Evolutionary conservation across 768 basidiomycete genomes (phyloP).

Genomic region (Phaffia australis): DNA sequence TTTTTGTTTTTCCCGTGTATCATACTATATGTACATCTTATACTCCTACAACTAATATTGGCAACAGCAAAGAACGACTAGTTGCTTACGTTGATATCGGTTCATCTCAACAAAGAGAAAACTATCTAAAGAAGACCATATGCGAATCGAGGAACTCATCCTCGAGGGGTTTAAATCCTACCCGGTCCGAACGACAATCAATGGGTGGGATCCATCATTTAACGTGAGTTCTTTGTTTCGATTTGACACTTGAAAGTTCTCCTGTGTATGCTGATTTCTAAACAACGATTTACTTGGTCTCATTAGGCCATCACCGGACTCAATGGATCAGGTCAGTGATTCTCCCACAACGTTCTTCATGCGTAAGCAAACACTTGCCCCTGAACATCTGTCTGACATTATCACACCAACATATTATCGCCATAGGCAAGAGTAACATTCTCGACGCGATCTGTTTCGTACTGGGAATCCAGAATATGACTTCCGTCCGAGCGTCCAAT

Average conservation of each 20-base stretch:
- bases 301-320: constrained; percentile 63
- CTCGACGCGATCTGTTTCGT: constrained; percentile 99
- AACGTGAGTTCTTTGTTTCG: constrained; percentile 49
- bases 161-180: constrained; percentile 55
- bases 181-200: constrained; percentile 87
- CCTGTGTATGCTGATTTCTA: background rate
- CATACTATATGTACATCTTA: too few relatives aligned
- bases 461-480: constrained; percentile 92
- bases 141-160: constrained; percentile 92
- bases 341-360: background rate
- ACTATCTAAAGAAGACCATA: constrained; percentile 33
- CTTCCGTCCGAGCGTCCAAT: constrained; percentile 87
- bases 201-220: constrained; percentile 95
- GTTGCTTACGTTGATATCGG: too few relatives aligned
- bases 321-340: constrained; percentile 37
- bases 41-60: too few relatives aligned
- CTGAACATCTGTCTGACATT: constrained; percentile 39
- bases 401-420: too few relatives aligned
- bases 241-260: background rate
- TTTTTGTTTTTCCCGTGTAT: too few relatives aligned
- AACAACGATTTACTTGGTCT: background rate
- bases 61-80: too few relatives aligned
- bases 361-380: background rate
- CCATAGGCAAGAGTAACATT: constrained; percentile 85
- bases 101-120: too few relatives aligned